phyloP scores from a whole-genome alignment of 192 early-diverging fungal genomes.

The Entophlyctis helioformis region DNA sequence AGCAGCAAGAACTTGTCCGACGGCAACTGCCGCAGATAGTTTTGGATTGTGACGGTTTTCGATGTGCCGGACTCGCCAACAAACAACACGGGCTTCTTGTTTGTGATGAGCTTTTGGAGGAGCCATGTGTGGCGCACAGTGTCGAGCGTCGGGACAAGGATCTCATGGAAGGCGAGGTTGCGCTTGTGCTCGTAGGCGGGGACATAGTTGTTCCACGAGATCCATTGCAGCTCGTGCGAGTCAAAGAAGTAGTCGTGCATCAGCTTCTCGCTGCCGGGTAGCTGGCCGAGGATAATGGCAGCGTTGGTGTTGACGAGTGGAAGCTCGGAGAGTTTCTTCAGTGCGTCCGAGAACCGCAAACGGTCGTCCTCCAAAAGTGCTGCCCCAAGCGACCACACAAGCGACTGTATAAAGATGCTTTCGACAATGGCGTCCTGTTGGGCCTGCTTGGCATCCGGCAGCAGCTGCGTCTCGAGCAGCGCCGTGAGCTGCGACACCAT shows the following conservation, averaged over 20 bases:
- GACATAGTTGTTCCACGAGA: slow-evolving; percentile 41
- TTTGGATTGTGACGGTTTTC: slow-evolving; percentile 47
- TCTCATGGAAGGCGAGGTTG: slow-evolving; percentile 33
- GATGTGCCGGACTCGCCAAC: slow-evolving; percentile 50
- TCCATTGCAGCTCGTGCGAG: slow-evolving; percentile 34
- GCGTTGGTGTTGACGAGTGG: slow-evolving; percentile 35
- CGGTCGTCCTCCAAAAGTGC: slow-evolving; percentile 42
- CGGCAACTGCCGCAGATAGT: slow-evolving; percentile 33
- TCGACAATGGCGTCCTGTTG: slow-evolving; percentile 34
- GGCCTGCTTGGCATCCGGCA: slow-evolving; percentile 25
- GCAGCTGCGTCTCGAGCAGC: slow-evolving; percentile 35
- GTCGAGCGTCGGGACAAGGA: slow-evolving; percentile 46
- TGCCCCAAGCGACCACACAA: slow-evolving; percentile 47
- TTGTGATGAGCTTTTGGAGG: slow-evolving; percentile 34
- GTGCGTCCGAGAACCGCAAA: slow-evolving; percentile 39
- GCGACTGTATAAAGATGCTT: slow-evolving; percentile 39
- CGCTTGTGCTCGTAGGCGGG: slow-evolving; percentile 42
- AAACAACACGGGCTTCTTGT: slow-evolving; percentile 43
- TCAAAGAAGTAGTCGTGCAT: slow-evolving; percentile 51
- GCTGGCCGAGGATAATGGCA: slow-evolving; percentile 30
- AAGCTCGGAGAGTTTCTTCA: slow-evolving; percentile 47
- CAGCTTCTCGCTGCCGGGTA: slow-evolving; percentile 42
- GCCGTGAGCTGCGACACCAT: slow-evolving; percentile 43
- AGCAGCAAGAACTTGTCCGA: slow-evolving; percentile 40
- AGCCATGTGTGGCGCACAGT: slow-evolving; percentile 49